Base-by-base conservation (phyloP, 2,329 filamentous ascomycete species). In the Pseudocercospora fijiensis region DNA sequence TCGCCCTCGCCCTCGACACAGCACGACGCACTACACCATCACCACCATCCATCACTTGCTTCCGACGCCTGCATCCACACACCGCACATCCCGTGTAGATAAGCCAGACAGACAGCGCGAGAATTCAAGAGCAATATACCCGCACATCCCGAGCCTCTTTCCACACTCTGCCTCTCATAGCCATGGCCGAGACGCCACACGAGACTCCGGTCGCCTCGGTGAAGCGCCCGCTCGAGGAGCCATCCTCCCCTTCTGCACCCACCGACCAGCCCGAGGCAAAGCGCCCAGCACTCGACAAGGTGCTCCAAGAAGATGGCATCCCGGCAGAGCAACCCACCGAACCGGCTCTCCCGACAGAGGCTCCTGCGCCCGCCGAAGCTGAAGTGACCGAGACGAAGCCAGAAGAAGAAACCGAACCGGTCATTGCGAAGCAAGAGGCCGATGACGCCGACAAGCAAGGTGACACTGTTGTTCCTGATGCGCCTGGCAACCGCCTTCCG, bases 211-310 rank as follows among this genome's bases (percentile, higher is more conserved):
- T 79, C 66, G 86, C 86, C 57, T 89, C 88, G 64, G 87, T 91
- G 75, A 99, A 99, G 86, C 92, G 95, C 75, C 95, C 95, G 66
- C 87, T 99, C 69, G 95, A 99, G 83, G 95, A 98, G 76, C 90
- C 94, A 10, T 98, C 95, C 18, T 99, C 95, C 9, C 95, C 95
- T 37, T 96, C 92, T 30, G 90, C 90, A 67, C 89, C 90, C 43
- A 92, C 87, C 76, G 95, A 98, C 74, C 93, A 97, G 77, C 95
- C 96, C 60, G 95, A 99, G 72, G 95, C 95, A 67, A 99, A 99
- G 83, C 91, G 95, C 71, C 95, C 92, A 56, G 95, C 95, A 43
- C 87, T 99, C 67, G 94, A 98, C 81, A 99, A 98, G 83, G 84
- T 92, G 71, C 84, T 90, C 72, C 92, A 90, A 77, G 88, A 86